Percentiles rank a stretch among this genome's conserved stretches.
Conservation (phyloP, 2,329 filamentous ascomycete genomes). For the Colletotrichum lindemuthianum region DNA sequence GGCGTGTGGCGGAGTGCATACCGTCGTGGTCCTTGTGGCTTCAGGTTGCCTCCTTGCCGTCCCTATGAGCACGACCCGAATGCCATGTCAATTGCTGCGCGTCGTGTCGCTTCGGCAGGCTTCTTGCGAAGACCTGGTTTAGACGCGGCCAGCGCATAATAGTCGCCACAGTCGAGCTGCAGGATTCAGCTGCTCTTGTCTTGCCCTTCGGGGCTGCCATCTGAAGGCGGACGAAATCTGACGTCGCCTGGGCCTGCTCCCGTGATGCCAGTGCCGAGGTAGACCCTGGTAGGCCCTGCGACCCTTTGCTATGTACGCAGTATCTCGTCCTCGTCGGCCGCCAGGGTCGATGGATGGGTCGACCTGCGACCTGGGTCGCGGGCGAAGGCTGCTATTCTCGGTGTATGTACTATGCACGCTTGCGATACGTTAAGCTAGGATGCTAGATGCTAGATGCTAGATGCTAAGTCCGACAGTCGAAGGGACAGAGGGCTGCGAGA, state of each 20-base stretch:
- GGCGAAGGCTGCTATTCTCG: slow-evolving; percentile 33
- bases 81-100: slow-evolving; percentile 25
- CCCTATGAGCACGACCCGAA: slow-evolving; percentile 12
- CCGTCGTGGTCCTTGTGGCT: slow-evolving; percentile 17
- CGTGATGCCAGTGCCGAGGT: slow-evolving; percentile 8
- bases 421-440: slow-evolving; percentile 11
- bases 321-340: not conserved
- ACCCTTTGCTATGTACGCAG: no score
- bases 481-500: no score
- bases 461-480: no score
- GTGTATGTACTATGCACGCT: slow-evolving; percentile 11
- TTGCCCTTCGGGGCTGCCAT: slow-evolving; percentile 11
- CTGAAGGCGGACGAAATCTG: slow-evolving; percentile 1
- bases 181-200: slow-evolving; percentile 32
- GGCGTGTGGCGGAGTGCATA: slow-evolving; percentile 38
- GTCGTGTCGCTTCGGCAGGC: slow-evolving; percentile 3
- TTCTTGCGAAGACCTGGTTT: slow-evolving; percentile 11
- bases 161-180: slow-evolving; percentile 36
- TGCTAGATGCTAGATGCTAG: not conserved
- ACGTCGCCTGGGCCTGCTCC: slow-evolving; percentile 6
- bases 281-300: slow-evolving; percentile 4
- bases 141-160: slow-evolving; percentile 37
- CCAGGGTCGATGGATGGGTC: slow-evolving; percentile 20
- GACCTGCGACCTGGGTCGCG: slow-evolving; percentile 6
- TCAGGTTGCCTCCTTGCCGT: slow-evolving; percentile 32